A percentile compares a stretch with the other conserved stretches of the same genome.
Conservation (phyloP, 345 rosid genomes). For the Dipteronia sinensis region DNA sequence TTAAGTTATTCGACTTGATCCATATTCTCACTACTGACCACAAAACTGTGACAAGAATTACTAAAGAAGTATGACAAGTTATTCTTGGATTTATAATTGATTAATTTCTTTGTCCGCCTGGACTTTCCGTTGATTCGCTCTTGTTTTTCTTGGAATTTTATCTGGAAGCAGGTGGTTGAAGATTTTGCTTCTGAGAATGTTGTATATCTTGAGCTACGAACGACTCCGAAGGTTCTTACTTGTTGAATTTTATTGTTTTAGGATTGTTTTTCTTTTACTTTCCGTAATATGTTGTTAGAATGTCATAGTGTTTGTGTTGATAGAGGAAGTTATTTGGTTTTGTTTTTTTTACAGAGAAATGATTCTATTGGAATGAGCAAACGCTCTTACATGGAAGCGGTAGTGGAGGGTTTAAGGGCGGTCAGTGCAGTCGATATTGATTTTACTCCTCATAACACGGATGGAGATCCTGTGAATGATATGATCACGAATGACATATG, state of each 20-base stretch:
- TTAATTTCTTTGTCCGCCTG: neutral
- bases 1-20: conserved; percentile 87
- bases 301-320: neutral
- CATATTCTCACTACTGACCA: conserved; percentile 87
- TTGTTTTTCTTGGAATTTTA: neutral
- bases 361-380: conserved; percentile 90
- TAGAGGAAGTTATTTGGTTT: conserved; percentile 17
- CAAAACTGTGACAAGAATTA: conserved; percentile 73
- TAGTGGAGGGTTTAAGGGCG: conserved; percentile 69
- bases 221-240: conserved; percentile 85
- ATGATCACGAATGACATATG: conserved; percentile 21
- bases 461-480: conserved; percentile 23
- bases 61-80: conserved; percentile 61
- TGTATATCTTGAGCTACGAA: conserved; percentile 85
- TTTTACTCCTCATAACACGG: conserved; percentile 35
- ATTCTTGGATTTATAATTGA: neutral
- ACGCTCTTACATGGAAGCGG: conserved; percentile 92
- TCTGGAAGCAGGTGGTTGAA: conserved; percentile 64
- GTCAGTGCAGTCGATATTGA: conserved; percentile 62
- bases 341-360: conserved; percentile 54
- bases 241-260: neutral
- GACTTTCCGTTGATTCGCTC: neutral
- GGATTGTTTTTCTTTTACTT: neutral
- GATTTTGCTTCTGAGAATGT: conserved; percentile 94
- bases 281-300: neutral